phyloP scores from a whole-genome alignment of 495 filamentous ascomycete species.

The Platismatia glauca region DNA sequence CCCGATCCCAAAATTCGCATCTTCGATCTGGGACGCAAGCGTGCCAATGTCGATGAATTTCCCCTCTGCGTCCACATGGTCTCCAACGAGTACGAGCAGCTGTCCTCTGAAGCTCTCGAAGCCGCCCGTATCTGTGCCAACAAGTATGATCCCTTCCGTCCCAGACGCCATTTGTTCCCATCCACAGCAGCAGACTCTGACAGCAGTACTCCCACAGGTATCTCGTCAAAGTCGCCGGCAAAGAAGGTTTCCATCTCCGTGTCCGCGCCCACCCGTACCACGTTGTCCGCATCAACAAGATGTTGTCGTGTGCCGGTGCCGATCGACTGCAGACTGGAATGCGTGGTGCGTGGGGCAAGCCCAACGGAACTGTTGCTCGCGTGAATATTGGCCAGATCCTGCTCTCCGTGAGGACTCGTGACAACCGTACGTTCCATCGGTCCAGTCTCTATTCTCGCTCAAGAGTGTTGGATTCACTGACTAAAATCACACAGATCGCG shows the following conservation, averaged over 20 bases:
- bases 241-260: slow-evolving; percentile 98
- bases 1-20: slow-evolving; percentile 99
- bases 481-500: slow-evolving; percentile 58
- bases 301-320: slow-evolving; percentile 99
- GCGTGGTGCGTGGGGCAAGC: slow-evolving; percentile 99
- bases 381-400: slow-evolving; percentile 99
- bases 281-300: slow-evolving; percentile 99
- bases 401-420: slow-evolving; percentile 91
- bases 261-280: slow-evolving; percentile 98
- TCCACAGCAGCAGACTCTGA: slow-evolving; percentile 11
- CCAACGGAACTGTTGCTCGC: slow-evolving; percentile 93
- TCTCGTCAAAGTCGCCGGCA: slow-evolving; percentile 92
- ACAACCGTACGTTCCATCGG: slow-evolving; percentile 58
- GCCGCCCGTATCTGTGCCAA: slow-evolving; percentile 99
- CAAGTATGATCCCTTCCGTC: slow-evolving; percentile 53
- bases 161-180: background rate
- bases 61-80: slow-evolving; percentile 96
- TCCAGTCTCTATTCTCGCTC: background rate
- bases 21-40: slow-evolving; percentile 99
- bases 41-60: slow-evolving; percentile 96
- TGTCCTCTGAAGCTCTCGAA: slow-evolving; percentile 97
- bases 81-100: slow-evolving; percentile 99
- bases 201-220: slow-evolving; percentile 43
- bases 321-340: slow-evolving; percentile 99
- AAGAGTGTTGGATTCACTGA: no score